Evolutionary conservation across 768 basidiomycete species (phyloP).

Genomic region (Chiua virens): DNA sequence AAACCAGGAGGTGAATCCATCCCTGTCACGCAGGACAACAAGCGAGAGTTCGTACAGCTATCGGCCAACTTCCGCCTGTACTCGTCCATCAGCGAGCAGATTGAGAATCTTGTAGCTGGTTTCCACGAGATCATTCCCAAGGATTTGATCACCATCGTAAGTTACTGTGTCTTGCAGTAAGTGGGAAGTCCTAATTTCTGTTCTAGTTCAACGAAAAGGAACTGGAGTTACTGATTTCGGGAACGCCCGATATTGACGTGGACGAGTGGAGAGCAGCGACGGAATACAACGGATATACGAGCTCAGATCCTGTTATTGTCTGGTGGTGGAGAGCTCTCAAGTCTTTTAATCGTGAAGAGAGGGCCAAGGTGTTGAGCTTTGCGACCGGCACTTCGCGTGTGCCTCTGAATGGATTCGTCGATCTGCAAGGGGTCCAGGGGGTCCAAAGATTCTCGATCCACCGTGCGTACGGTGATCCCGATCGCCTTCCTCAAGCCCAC

Average conservation of each 20-base stretch:
- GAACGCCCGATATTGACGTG: constrained; percentile 97
- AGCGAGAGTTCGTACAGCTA: constrained; percentile 91
- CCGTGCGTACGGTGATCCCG: constrained; percentile 83
- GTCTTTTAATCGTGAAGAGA: constrained; percentile 94
- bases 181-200: constrained; percentile 4
- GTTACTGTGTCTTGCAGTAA: constrained; percentile 27
- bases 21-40: constrained; percentile 95
- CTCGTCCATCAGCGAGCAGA: constrained; percentile 94
- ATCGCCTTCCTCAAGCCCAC: constrained; percentile 86
- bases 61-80: constrained; percentile 93
- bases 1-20: constrained; percentile 83
- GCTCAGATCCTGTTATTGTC: constrained; percentile 91
- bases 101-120: constrained; percentile 83
- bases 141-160: constrained; percentile 88
- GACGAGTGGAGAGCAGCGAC: constrained; percentile 96
- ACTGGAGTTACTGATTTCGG: constrained; percentile 90
- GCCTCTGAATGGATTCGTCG: constrained; percentile 90
- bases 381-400: constrained; percentile 93
- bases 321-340: constrained; percentile 99
- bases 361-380: constrained; percentile 96
- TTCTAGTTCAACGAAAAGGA: constrained; percentile 91
- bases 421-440: constrained; percentile 93
- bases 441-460: constrained; percentile 96
- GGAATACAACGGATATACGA: constrained; percentile 84
- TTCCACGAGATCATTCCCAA: constrained; percentile 99